Base-by-base conservation (phyloP, 768 basidiomycete species). In the Xerocomus brunneocitrinus region DNA sequence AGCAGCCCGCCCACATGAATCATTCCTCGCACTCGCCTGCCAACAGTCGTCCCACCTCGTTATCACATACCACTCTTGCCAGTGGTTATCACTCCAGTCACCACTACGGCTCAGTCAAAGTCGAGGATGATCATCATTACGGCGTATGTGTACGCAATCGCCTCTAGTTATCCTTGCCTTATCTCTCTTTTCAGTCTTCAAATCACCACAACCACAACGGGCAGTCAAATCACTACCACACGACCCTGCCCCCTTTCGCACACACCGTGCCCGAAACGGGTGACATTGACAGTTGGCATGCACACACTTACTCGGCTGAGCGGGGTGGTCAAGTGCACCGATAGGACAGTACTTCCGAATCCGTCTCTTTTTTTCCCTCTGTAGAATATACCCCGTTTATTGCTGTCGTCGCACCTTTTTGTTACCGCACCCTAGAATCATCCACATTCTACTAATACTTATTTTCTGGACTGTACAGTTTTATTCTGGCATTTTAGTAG, bases 1-100 rank as follows among this genome's bases (percentile, higher is more conserved):
- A 76, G 73, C 74, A 87, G 84, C 85, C 85, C 62, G 71, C 80
- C 55, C 81, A 82, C 70, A 83, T 87, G 74, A 84, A 85, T 72
- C 72, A 79, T 32, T 69, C 79, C 8, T 68, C 79, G 24, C 78
- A 77, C 49, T 75, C 80, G 24, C 74, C 80, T 12, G 69, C 75
- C 13, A 75, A 76, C 43, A 80, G 81, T 41, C 78, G 79, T 24
- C 72, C 78, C 0, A 64, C 73, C 19, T 69, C 71, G 10, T 53
- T 77, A 38, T 67, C 76, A 0, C 71, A 70, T 54, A 73, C 76
- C 50, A 58, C 63, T 0, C 65, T 79, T 28, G 57, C 77, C 24
- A 72, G 61, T 40, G 77, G 71, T 55, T 73, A 78, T 27, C 75
- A 79, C 42, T 70, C 75, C 4, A 67, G 69, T 48, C 79, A 81